These are phyloP conservation scores for Adenanthera pavonina DNA, from an alignment of 306 rosid genomes.

Conservation along the genomic window DNA sequence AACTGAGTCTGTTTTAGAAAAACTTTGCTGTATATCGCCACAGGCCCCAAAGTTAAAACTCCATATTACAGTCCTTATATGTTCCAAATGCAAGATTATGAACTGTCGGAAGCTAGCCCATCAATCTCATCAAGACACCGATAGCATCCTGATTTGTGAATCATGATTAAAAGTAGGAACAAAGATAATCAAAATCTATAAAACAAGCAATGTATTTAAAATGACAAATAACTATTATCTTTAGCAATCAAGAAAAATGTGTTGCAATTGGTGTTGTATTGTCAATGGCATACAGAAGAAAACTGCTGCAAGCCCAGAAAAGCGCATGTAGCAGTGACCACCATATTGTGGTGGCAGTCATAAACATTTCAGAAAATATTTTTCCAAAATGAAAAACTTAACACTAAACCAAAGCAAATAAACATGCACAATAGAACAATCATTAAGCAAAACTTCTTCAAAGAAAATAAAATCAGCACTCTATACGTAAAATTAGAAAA, in stretches of 20 bases:
- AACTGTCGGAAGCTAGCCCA: conserved; percentile 34
- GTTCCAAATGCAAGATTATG: conserved; percentile 34
- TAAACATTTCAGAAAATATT: background rate
- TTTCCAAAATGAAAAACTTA: background rate
- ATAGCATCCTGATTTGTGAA: conserved; percentile 46
- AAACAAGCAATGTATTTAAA: conserved; percentile 24
- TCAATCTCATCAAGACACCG: conserved; percentile 37
- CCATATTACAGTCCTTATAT: conserved; percentile 25
- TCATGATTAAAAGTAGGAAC: conserved; percentile 31
- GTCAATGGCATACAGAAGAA: background rate
- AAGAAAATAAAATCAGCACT: background rate
- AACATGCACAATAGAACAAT: background rate
- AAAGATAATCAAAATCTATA: conserved; percentile 30
- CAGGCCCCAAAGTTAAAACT: conserved; percentile 37
- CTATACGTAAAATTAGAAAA: background rate
- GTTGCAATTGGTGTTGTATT: background rate
- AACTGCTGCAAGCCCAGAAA: background rate
- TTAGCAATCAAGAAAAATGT: conserved; percentile 22
- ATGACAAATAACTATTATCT: conserved; percentile 29
- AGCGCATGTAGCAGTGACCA: background rate
- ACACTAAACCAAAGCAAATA: background rate
- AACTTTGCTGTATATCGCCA: conserved; percentile 36
- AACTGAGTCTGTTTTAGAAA: conserved; percentile 55
- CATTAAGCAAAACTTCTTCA: background rate
- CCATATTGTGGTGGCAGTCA: background rate